These are phyloP conservation scores for Zygosaccharomyces rouxii DNA, from an alignment of 805 yeast species.

Conservation along the genomic window DNA sequence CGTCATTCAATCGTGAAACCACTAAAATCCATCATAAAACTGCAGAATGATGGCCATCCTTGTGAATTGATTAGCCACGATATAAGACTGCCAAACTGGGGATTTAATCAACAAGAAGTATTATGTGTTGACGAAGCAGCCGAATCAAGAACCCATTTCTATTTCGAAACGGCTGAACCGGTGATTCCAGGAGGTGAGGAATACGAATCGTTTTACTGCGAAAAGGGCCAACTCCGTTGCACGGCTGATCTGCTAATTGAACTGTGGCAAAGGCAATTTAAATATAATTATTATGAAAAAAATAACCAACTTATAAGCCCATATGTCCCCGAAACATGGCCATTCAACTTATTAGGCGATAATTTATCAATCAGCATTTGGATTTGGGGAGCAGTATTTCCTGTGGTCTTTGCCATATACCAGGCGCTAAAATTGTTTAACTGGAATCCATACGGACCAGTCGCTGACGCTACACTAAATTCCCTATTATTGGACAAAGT, in stretches of 20 bases:
- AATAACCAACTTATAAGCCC: constrained; percentile 10
- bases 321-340: constrained; percentile 19
- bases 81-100: constrained; percentile 78
- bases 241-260: constrained; percentile 9
- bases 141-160: constrained; percentile 65
- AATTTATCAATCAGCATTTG: constrained; percentile 15
- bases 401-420: constrained; percentile 8
- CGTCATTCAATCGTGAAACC: constrained; percentile 42
- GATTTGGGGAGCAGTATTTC: constrained; percentile 16
- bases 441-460: constrained; percentile 22
- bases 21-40: constrained; percentile 63
- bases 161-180: constrained; percentile 46
- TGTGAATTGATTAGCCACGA: constrained; percentile 76
- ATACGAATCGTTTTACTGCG: constrained; percentile 1
- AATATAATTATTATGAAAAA: constrained; percentile 21
- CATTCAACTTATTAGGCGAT: constrained; percentile 11
- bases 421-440: constrained; percentile 1
- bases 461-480: background rate
- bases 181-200: constrained; percentile 2
- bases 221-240: background rate
- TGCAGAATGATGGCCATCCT: constrained; percentile 59
- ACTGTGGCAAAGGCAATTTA: constrained; percentile 15
- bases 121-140: constrained; percentile 76
- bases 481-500: constrained; percentile 14
- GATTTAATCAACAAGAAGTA: constrained; percentile 79